Evolutionary conservation across 805 yeast species (phyloP), one percentile per base, ranked within the genome.

Genomic region (Candida saitoana): DNA sequence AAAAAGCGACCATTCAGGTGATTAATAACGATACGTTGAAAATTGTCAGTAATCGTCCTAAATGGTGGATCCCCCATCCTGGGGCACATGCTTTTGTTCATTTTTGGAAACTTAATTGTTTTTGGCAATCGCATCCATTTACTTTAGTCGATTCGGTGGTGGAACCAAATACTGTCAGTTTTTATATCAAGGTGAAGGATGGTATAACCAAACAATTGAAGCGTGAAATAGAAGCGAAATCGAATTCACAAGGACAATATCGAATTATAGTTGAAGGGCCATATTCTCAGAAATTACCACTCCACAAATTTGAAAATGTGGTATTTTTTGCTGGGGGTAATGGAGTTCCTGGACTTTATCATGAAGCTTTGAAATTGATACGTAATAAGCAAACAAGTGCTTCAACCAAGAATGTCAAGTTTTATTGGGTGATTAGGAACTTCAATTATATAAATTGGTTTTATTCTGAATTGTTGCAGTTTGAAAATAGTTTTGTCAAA

Each of bases 281-380:
- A 2, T 84, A 85, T 53, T 87, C 91, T 2, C 66, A 69, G 31
- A 48, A 73, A 2, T 55, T 76, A 3, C 75, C 81, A 2, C 62
- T 78, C 12, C 61, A 65, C 18, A 62, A 66, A 34, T 82, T 73
- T 50, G 74, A 78, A 38, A 72, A 75, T 43, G 74, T 81, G 4
- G 68, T 82, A 5, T 70, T 82, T 34, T 47, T 84, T 18, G 84
- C 90, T 5, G 90, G 88, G 37, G 91, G 93, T 22, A 79, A 79
- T 41, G 93, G 93, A 41, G 67, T 85, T 39, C 81, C 91, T 1
- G 86, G 80, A 17, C 61, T 72, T 18, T 59, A 63, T 36, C 66
- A 70, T 15, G 73, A 71, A 49, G 71, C 69, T 34, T 41, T 51
- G 31, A 57, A 62, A 43, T 45, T 63, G 40, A 59, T 60, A 14